A percentile compares a stretch with the other conserved stretches of the same genome.
phyloP scores from a whole-genome alignment of 768 basidiomycete species.

The Amanita polypyramis region DNA sequence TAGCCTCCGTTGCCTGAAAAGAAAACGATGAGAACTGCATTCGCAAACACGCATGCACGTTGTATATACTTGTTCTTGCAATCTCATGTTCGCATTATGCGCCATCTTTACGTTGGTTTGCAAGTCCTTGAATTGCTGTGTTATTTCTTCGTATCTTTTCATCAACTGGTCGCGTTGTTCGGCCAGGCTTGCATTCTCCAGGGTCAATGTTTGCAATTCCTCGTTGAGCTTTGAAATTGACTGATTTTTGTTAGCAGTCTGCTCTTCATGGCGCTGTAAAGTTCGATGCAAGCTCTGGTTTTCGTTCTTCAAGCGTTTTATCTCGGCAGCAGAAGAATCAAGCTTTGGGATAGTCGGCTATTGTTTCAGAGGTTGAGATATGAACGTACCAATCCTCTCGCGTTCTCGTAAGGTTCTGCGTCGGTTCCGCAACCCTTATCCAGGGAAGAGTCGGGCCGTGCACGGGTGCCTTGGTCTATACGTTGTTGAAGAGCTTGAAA shows the following conservation, averaged over 20 bases:
- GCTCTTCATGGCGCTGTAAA: neutral
- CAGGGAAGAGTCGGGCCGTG: neutral
- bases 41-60: neutral
- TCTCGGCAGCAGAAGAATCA: conserved; percentile 1
- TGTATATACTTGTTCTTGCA: neutral
- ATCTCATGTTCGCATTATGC: neutral
- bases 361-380: too few relatives aligned
- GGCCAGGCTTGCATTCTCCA: neutral
- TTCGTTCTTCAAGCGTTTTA: neutral
- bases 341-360: neutral
- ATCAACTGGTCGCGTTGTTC: conserved; percentile 1
- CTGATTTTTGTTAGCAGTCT: neutral
- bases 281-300: conserved; percentile 1
- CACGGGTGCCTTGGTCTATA: neutral
- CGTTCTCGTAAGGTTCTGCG: neutral
- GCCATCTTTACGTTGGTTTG: neutral
- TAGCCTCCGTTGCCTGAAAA: neutral
- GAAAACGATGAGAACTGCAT: neutral
- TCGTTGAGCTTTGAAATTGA: neutral
- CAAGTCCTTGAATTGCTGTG: neutral
- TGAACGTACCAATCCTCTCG: neutral
- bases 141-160: neutral
- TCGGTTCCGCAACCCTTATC: neutral
- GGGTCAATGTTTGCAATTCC: neutral
- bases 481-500: conserved; percentile 3